These are phyloP conservation scores for Coelastrella sp. DNA, from an alignment of 139 green algal genomes.

Conservation along the genomic window DNA sequence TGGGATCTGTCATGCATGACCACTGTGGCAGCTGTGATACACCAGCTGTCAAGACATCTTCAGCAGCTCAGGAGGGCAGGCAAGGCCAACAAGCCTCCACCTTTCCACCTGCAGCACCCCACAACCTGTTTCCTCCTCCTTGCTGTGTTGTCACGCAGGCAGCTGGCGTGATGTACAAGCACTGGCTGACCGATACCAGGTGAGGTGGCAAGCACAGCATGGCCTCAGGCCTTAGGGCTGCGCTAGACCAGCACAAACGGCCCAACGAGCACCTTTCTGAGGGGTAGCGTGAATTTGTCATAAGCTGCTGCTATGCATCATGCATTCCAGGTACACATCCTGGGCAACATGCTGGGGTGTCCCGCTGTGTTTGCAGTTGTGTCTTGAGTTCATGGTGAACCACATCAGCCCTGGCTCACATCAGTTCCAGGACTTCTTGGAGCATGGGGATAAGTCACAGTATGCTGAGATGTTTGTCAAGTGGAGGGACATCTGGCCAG, in stretches of 20 bases:
- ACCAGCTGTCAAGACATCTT: no score
- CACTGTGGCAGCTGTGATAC: no score
- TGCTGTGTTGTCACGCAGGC: neutral
- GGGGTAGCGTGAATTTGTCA: no score
- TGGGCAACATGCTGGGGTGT: neutral
- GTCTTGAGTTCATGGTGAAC: conserved; percentile 68
- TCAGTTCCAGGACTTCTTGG: conserved; percentile 63
- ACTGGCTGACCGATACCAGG: conserved; percentile 1
- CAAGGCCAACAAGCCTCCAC: no score
- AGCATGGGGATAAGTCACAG: conserved; percentile 51
- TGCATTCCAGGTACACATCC: neutral
- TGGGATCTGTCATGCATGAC: no score
- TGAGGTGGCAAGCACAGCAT: neutral
- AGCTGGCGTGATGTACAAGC: conserved; percentile 10
- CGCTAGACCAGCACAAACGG: neutral
- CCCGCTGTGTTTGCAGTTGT: conserved; percentile 32
- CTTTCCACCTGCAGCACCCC: no score
- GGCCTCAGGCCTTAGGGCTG: no score
- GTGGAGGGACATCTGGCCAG: conserved; percentile 59
- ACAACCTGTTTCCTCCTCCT: neutral
- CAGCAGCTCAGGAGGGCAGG: no score
- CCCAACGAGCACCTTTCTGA: no score
- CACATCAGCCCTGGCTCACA: conserved; percentile 56
- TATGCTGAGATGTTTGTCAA: conserved; percentile 57
- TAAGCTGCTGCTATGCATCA: neutral